phyloP scores from a whole-genome alignment of 768 basidiomycete genomes.

The Neoboletus brunneissimus region DNA sequence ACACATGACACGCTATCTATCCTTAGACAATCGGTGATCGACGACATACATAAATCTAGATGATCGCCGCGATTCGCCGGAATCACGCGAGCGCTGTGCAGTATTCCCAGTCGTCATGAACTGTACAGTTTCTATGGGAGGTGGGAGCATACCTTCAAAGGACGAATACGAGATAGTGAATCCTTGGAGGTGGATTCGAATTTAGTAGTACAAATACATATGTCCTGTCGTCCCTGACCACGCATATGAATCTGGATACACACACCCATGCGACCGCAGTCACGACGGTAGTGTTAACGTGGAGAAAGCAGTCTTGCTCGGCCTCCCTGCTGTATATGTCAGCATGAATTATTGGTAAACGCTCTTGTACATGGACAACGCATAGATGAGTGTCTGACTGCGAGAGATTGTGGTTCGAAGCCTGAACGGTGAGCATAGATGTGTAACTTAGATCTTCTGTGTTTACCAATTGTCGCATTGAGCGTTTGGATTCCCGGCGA shows the following conservation, averaged over 20 bases:
- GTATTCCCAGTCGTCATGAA: no score
- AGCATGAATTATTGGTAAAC: slow-evolving; percentile 42
- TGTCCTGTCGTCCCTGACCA: background rate
- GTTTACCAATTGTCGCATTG: background rate
- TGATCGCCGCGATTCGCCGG: no score
- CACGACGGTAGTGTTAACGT: slow-evolving; percentile 28
- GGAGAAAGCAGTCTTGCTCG: slow-evolving; percentile 28
- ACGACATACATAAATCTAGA: no score
- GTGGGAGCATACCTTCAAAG: no score
- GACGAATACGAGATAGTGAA: no score
- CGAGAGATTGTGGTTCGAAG: background rate
- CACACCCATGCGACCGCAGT: background rate
- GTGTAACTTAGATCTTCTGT: background rate
- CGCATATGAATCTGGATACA: background rate
- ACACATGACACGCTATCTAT: no score
- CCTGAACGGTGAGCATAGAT: slow-evolving; percentile 3
- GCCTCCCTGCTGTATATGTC: slow-evolving; percentile 38
- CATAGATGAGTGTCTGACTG: background rate
- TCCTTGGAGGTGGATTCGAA: slow-evolving; percentile 38
- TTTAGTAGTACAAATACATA: slow-evolving; percentile 22
- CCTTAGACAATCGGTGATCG: no score
- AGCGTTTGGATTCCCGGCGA: slow-evolving; percentile 42
- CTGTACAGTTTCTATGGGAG: no score
- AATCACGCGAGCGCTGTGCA: no score
- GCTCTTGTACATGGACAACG: no score